Conservation (phyloP, 2,329 filamentous ascomycete genomes). For the Colletotrichum phormii region DNA sequence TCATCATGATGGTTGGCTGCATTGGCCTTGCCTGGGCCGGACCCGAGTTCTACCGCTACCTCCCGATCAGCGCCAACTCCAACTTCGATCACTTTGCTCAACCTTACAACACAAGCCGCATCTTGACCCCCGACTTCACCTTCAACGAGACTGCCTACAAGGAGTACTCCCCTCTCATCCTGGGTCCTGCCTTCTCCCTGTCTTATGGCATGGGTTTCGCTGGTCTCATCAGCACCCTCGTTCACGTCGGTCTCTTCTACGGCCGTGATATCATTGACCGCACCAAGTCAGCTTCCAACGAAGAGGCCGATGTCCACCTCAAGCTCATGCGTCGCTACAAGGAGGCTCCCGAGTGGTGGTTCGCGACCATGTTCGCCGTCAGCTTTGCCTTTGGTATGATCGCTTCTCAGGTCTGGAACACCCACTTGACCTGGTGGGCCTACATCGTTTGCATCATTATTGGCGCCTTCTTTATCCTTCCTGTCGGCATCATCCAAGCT, state of each 20-base stretch:
- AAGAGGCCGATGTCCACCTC: constrained; percentile 63
- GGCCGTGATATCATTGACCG: constrained; percentile 58
- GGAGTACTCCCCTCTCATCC: constrained; percentile 64
- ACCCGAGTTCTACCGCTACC: constrained; percentile 57
- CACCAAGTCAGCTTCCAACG: constrained; percentile 45
- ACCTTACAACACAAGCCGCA: constrained; percentile 68
- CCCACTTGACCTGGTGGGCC: constrained; percentile 58
- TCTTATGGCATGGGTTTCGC: constrained; percentile 70
- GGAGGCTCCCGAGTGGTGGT: constrained; percentile 70
- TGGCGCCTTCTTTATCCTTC: constrained; percentile 54
- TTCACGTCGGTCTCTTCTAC: constrained; percentile 65
- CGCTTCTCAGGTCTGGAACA: constrained; percentile 49
- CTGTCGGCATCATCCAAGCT: constrained; percentile 58
- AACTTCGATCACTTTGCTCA: constrained; percentile 73
- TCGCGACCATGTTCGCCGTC: constrained; percentile 54
- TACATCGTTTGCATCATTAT: constrained; percentile 54
- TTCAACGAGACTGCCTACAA: constrained; percentile 72
- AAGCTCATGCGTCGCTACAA: constrained; percentile 68
- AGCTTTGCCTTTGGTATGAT: constrained; percentile 63
- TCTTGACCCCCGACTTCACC: constrained; percentile 64
- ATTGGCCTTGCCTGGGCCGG: constrained; percentile 64
- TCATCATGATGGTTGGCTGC: constrained; percentile 62
- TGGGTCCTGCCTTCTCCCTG: constrained; percentile 67
- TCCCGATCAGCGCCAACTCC: constrained; percentile 62
- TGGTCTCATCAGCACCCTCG: constrained; percentile 62